Base-by-base conservation (phyloP, 441 rosid species). In the Euphorbia corollata region DNA sequence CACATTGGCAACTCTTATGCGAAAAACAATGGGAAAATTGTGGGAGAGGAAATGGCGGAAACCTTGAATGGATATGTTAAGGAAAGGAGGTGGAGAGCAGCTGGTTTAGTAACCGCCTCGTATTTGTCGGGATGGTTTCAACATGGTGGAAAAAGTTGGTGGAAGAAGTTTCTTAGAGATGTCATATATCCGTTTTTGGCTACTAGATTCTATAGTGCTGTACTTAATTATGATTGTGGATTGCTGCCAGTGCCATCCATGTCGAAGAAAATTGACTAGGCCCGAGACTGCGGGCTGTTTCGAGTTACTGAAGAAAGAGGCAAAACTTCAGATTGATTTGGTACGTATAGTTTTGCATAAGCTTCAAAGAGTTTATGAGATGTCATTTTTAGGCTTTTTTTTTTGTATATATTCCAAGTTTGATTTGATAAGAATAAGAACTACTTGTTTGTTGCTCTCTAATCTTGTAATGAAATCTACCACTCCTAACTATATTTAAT, bases 31-130 rank as follows among this genome's bases (percentile, higher is more conserved):
- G 58, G 66, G 0, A 19, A 18, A 19, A 5, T 79, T 7, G 68
- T 54, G 12, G 4, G 38, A 0, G 11, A 39, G 22, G 77, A 73
- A 0, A 50, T 78, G 15, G 71, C 19, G 13, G 6, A n/a, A 8
- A 79, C 73, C 23, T 13, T 80, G 0, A 41, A 74, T 27, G 65
- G 64, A 0, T 84, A 82, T 36, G 70, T 72, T 0, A 61, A 39
- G 30, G 84, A 82, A 68, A 72, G 88, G 64, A 78, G 72, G 48
- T 80, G 88, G 83, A 71, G 82, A 2, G 65, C 30, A 4, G 70
- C 78, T 0, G n/a, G 30, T 15, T 7, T 80, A 34, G 67, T 80
- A 13, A 6, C 53, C 9, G 77, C 62, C 0, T 73, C 84, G 0
- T 82, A 32, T 36, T 1, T 73, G 2, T 74, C 83, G 0, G 81